phyloP scores from a whole-genome alignment of 23 red algal genomes.

The Gracilariopsis chorda region DNA sequence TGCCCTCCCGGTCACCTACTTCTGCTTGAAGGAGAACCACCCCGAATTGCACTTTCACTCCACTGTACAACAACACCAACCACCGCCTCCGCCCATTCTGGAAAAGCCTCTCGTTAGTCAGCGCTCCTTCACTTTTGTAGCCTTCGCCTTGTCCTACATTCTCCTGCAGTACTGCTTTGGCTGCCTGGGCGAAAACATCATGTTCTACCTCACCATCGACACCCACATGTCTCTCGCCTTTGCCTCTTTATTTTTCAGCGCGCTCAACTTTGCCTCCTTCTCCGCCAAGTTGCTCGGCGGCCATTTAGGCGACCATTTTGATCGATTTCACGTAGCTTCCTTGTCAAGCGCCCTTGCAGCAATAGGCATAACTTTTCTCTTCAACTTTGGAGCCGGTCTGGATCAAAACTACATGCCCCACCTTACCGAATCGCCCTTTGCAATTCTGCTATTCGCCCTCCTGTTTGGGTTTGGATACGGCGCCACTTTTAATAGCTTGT shows the following conservation, averaged over 20 bases:
- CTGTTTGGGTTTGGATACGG: conserved; percentile 94
- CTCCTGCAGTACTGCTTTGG: conserved; percentile 90
- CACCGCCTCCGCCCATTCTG: background rate
- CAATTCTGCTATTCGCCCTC: conserved; percentile 68
- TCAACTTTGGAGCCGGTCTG: conserved; percentile 19
- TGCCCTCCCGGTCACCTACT: conserved; percentile 70
- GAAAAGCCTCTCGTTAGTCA: background rate
- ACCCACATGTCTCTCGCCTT: conserved; percentile 20
- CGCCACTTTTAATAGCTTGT: conserved; percentile 89
- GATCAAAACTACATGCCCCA: conserved; percentile 35
- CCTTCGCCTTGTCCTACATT: conserved; percentile 73
- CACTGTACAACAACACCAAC: background rate
- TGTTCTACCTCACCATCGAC: conserved; percentile 90
- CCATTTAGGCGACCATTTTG: conserved; percentile 84
- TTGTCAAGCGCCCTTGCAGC: conserved; percentile 48
- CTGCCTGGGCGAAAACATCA: conserved; percentile 89
- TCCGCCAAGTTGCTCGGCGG: conserved; percentile 89
- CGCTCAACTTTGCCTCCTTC: conserved; percentile 86
- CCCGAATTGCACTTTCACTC: background rate
- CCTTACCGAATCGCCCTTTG: conserved; percentile 22
- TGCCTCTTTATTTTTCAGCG: conserved; percentile 85
- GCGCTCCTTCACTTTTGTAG: conserved; percentile 60
- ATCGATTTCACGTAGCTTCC: conserved; percentile 75
- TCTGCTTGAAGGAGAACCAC: conserved; percentile 43
- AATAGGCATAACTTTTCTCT: conserved; percentile 71